Evolutionary conservation across 225 moss, liverwort and hornwort species (phyloP), one percentile per base, ranked within the genome.

Genomic region (Straminergon stramineum): DNA sequence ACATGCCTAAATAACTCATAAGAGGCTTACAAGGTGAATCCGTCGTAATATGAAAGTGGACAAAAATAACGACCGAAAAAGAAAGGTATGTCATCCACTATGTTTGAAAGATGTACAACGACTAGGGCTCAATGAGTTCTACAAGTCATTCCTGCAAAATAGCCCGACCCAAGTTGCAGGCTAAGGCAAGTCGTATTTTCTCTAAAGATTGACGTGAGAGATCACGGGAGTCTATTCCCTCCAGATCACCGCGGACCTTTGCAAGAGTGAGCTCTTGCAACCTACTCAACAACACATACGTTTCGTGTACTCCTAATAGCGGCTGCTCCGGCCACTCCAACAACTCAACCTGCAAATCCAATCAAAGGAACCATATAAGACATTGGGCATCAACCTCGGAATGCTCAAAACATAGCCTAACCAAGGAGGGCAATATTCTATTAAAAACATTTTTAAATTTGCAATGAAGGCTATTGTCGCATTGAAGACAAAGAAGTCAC

Each of bases 261-360:
- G 97, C 96, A 81, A 97, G 95, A 75, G 92, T 94, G 45, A 99
- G 94, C 80, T 97, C 99, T 92, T 97, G 99, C 68, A 97, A 84
- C 80, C 97, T 94, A 90, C 95, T 99, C 77, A 99, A 93, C 68
- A 99, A 86, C 82, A 93, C 64, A 86, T 95, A 85, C 56, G 99
- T 97, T 89, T 97, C 99, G n/a, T 80, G 86, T 14, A 95, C 91
- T 88, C 91, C 94, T 64, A 99, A 91, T 26, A 99, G 94, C 81
- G 96, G 92, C 85, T 96, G 95, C 84, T 94, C 99, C 52, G 99
- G 99, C 99, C 99, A 99, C 86, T 99, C 99, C 89, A 99, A 94
- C 92, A 99, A 94, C 92, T 97, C 99, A 89, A 99, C 93, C 96
- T 97, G 94, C 70, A 87, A 88, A 79, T 37, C 39, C 84, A 88